Percentiles rank a stretch among this genome's conserved stretches.
phyloP scores from a whole-genome alignment of 2,329 filamentous ascomycete genomes.

The Moelleriella libera region DNA sequence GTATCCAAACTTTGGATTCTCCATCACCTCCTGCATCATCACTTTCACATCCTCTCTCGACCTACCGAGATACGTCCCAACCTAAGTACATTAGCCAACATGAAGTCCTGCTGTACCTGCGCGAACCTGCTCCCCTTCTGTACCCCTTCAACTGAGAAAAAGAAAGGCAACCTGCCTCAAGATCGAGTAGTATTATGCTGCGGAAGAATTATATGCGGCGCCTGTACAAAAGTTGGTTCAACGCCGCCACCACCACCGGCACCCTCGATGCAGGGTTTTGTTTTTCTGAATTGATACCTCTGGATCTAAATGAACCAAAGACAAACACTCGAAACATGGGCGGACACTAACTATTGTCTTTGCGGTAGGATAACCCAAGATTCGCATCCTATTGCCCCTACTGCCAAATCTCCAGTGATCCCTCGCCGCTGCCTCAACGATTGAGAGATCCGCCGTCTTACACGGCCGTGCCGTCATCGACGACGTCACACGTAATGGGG shows the following conservation, averaged over 20 bases:
- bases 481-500: constrained; percentile 7
- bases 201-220: constrained; percentile 53
- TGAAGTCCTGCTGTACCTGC: constrained; percentile 55
- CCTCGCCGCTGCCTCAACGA: constrained; percentile 44
- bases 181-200: constrained; percentile 57
- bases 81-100: constrained; percentile 6
- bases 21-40: too few species aligned
- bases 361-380: constrained; percentile 41
- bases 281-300: too few species aligned
- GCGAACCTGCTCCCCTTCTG: constrained; percentile 44
- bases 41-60: too few species aligned
- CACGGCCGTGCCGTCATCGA: constrained; percentile 20
- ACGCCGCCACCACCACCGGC: not conserved
- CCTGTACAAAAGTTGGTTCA: constrained; percentile 44
- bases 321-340: not conserved
- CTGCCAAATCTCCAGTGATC: constrained; percentile 55
- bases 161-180: constrained; percentile 20
- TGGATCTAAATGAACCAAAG: not conserved
- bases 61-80: not conserved
- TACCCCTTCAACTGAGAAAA: constrained; percentile 44
- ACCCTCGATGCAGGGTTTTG: not conserved
- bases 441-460: constrained; percentile 58
- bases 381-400: constrained; percentile 58
- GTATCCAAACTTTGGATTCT: too few species aligned
- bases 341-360: constrained; percentile 3